Conservation (phyloP, 1,284 basidiomycete species). For the Ganoderma multipileum region DNA sequence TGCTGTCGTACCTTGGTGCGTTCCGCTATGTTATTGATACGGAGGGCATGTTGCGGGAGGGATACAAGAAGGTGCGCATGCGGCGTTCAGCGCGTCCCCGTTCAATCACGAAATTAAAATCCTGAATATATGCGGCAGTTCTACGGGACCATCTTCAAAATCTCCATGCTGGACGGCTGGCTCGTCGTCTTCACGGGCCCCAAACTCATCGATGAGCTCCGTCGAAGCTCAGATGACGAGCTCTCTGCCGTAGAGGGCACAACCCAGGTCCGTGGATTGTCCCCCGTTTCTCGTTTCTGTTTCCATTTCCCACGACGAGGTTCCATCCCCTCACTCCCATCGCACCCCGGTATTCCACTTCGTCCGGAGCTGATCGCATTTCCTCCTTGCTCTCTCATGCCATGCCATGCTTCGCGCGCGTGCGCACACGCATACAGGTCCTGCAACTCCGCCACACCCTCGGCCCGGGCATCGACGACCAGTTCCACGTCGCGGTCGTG, state of each 20-base stretch:
- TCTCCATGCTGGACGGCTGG: constrained; percentile 49
- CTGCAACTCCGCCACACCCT: constrained; percentile 28
- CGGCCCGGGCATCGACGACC: constrained; percentile 32
- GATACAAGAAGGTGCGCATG: constrained; percentile 39
- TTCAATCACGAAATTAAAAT: neutral
- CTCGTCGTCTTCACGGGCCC: constrained; percentile 46
- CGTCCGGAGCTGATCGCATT: neutral
- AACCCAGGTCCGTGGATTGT: constrained; percentile 33
- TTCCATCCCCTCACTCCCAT: neutral
- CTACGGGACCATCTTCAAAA: constrained; percentile 47
- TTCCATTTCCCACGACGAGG: neutral
- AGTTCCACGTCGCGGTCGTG: constrained; percentile 40
- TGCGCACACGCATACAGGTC: constrained; percentile 6
- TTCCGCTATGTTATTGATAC: constrained; percentile 33
- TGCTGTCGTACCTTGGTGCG: constrained; percentile 41
- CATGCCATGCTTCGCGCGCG: neutral
- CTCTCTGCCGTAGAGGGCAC: constrained; percentile 47
- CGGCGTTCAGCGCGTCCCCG: neutral
- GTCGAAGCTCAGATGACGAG: constrained; percentile 46
- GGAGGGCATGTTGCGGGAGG: constrained; percentile 38
- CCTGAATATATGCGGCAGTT: constrained; percentile 36
- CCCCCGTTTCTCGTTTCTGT: neutral
- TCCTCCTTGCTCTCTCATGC: no score
- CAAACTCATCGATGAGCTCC: constrained; percentile 51
- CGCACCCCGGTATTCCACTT: neutral